Evolutionary conservation across 2,329 filamentous ascomycete species (phyloP).

Genomic region (Xylogone sp.): DNA sequence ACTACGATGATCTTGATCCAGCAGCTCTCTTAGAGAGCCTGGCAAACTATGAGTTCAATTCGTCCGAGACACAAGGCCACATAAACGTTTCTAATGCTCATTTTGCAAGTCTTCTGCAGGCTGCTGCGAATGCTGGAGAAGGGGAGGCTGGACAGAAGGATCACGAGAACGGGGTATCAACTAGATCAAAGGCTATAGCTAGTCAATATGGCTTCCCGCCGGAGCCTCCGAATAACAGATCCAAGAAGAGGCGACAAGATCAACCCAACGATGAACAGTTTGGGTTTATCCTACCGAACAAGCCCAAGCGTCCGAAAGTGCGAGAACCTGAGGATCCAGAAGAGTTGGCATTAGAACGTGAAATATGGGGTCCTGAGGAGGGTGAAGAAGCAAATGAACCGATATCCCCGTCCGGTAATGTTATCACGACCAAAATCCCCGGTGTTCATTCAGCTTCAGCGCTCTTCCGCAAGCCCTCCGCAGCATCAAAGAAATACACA

Average conservation of each 20-base stretch:
- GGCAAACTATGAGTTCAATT: slow-evolving; percentile 15
- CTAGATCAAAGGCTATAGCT: neutral
- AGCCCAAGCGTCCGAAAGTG: slow-evolving; percentile 1
- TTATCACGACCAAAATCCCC: slow-evolving; percentile 5
- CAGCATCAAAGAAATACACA: slow-evolving; percentile 26
- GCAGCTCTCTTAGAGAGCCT: slow-evolving; percentile 22
- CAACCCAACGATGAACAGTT: neutral
- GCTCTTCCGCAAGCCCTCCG: slow-evolving; percentile 22
- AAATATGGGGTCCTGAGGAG: slow-evolving; percentile 24
- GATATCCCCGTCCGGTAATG: neutral
- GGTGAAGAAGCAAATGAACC: slow-evolving; percentile 13
- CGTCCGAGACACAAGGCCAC: slow-evolving; percentile 4
- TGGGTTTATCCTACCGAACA: neutral
- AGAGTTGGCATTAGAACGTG: slow-evolving; percentile 18
- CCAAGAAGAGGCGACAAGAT: neutral
- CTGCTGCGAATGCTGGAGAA: slow-evolving; percentile 21
- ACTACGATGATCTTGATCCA: slow-evolving; percentile 12
- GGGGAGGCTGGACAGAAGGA: slow-evolving; percentile 5
- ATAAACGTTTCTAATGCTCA: slow-evolving; percentile 14
- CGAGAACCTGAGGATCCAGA: slow-evolving; percentile 6
- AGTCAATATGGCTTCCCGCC: neutral
- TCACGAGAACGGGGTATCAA: neutral
- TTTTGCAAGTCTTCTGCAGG: slow-evolving; percentile 22
- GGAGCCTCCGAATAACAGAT: neutral
- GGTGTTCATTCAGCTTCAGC: slow-evolving; percentile 24